Conservation (phyloP, 2,329 filamentous ascomycete species). For the Colletotrichum ledebouriae region DNA sequence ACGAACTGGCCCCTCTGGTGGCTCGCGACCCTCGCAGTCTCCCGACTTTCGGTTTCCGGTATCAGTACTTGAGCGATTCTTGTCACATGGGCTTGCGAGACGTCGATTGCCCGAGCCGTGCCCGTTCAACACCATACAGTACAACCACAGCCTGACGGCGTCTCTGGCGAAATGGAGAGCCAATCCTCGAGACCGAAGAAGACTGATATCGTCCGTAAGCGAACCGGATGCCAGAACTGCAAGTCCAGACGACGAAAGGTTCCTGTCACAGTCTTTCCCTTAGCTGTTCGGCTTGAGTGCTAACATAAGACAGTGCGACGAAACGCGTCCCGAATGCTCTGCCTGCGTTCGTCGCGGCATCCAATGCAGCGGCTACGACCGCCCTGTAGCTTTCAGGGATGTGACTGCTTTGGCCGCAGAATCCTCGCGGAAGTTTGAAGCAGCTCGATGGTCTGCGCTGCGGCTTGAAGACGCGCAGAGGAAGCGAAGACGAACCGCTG, state of each 20-base stretch:
- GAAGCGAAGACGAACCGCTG: conserved; percentile 3
- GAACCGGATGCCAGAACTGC: conserved; percentile 37
- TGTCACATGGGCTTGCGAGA: too few species aligned
- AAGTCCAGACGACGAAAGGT: conserved; percentile 34
- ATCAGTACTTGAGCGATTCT: too few species aligned
- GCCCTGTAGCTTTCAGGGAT: conserved; percentile 31
- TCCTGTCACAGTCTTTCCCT: background rate
- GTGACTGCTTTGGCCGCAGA: conserved; percentile 31
- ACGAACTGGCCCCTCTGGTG: too few species aligned
- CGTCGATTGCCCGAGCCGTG: too few species aligned
- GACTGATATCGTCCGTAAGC: conserved; percentile 37
- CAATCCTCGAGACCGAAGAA: conserved; percentile 26
- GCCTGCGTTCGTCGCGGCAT: conserved; percentile 31
- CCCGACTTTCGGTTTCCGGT: too few species aligned
- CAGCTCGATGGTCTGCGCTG: conserved; percentile 23
- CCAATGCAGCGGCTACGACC: conserved; percentile 35
- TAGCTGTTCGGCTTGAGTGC: background rate
- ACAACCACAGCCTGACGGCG: too few species aligned
- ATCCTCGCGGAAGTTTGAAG: conserved; percentile 32
- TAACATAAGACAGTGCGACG: conserved; percentile 27
- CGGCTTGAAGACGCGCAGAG: conserved; percentile 25
- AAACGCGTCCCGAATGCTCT: conserved; percentile 31
- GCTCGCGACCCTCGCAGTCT: too few species aligned
- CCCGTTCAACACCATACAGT: too few species aligned
- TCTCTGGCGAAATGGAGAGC: conserved; percentile 14